Conservation (phyloP, 2,329 filamentous ascomycete species). For the Westerdykella aurantiaca region DNA sequence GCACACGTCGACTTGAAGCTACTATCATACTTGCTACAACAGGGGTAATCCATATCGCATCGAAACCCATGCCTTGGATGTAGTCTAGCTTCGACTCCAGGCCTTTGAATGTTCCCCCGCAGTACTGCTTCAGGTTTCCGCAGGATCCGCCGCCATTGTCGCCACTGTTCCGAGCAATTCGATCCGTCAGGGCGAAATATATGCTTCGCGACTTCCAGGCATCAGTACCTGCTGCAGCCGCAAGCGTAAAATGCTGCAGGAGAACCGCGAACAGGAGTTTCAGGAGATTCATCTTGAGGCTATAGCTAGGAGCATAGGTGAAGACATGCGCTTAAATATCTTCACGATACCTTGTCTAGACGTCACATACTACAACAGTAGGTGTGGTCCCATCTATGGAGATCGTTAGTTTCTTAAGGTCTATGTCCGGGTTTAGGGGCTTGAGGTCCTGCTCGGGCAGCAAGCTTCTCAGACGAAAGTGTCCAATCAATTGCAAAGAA, state of each 20-base stretch:
- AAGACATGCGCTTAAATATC: too few relatives aligned
- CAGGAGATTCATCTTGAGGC: slow-evolving; percentile 11
- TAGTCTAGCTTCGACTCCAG: slow-evolving; percentile 47
- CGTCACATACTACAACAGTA: too few relatives aligned
- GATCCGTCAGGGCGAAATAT: slow-evolving; percentile 35
- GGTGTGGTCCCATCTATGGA: too few relatives aligned
- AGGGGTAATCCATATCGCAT: slow-evolving; percentile 46
- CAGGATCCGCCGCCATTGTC: slow-evolving; percentile 29
- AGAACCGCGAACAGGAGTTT: slow-evolving; percentile 9
- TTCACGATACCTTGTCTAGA: too few relatives aligned
- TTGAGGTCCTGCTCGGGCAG: too few relatives aligned
- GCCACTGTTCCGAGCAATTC: slow-evolving; percentile 29
- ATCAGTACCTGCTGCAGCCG: slow-evolving; percentile 24
- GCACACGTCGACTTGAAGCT: not conserved
- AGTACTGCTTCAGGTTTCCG: slow-evolving; percentile 37
- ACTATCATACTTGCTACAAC: slow-evolving; percentile 25
- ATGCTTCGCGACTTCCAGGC: slow-evolving; percentile 36
- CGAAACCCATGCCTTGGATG: slow-evolving; percentile 47
- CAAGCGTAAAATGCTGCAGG: slow-evolving; percentile 15
- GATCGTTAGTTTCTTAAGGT: too few relatives aligned
- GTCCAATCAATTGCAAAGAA: too few relatives aligned
- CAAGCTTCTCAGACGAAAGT: too few relatives aligned
- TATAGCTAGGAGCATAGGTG: too few relatives aligned
- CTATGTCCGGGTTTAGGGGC: too few relatives aligned
- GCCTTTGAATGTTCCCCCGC: slow-evolving; percentile 49